Conservation (phyloP, 2,329 filamentous ascomycete species). For the Cladophialophora immunda region DNA sequence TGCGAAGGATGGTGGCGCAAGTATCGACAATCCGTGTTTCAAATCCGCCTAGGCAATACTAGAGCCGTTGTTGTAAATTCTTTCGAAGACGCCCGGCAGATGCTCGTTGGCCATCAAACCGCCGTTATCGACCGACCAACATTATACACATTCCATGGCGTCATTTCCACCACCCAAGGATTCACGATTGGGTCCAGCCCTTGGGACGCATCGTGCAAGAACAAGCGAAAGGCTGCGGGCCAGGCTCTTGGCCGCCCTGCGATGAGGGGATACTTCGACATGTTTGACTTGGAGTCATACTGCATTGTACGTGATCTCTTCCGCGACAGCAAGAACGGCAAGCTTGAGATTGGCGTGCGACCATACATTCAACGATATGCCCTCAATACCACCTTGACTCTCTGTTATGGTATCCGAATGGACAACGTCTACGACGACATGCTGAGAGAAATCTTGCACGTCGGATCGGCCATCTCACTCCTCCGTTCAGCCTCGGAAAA, state of each 20-base stretch:
- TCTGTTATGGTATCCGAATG: conserved; percentile 79
- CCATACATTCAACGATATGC: conserved; percentile 75
- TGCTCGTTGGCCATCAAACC: conserved; percentile 77
- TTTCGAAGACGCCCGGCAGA: conserved; percentile 70
- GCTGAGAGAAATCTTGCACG: conserved; percentile 75
- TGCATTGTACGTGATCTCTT: conserved; percentile 74
- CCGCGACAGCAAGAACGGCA: conserved; percentile 66
- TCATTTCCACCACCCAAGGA: conserved; percentile 75
- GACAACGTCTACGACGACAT: conserved; percentile 71
- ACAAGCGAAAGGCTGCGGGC: conserved; percentile 74
- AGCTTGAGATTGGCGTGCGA: conserved; percentile 69
- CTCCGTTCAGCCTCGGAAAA: conserved; percentile 81
- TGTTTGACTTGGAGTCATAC: conserved; percentile 76
- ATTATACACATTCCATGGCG: conserved; percentile 78
- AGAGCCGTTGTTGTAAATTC: conserved; percentile 77
- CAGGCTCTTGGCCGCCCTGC: conserved; percentile 76
- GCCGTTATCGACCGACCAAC: conserved; percentile 76
- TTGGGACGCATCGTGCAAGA: conserved; percentile 79
- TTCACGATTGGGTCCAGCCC: conserved; percentile 82
- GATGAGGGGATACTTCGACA: conserved; percentile 76
- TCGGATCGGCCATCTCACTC: conserved; percentile 76
- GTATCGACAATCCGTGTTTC: conserved; percentile 66
- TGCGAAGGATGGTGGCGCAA: conserved; percentile 63
- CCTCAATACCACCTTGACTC: conserved; percentile 74
- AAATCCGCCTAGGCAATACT: conserved; percentile 53